Conservation (phyloP, 1,284 basidiomycete genomes). For the Trichosporon asahii region DNA sequence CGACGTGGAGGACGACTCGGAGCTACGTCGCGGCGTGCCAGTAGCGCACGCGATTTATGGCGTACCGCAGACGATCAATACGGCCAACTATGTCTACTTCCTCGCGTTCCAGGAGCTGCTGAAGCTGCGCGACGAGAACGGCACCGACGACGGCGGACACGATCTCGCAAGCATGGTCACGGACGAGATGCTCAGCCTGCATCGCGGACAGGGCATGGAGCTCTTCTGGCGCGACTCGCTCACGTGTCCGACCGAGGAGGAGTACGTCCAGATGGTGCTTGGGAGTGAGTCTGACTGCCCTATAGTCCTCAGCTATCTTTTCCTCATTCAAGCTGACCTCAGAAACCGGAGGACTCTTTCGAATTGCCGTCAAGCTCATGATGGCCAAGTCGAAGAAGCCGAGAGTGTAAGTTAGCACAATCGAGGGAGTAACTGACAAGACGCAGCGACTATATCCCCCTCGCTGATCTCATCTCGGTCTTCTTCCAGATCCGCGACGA, state of each 20-base stretch:
- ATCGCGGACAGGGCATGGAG: conserved; percentile 93
- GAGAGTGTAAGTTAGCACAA: conserved; percentile 57
- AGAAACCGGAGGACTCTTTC: conserved; percentile 94
- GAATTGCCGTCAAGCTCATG: conserved; percentile 93
- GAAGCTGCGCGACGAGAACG: conserved; percentile 54
- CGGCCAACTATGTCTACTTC: conserved; percentile 96
- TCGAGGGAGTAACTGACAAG: background rate
- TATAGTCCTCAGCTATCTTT: too few relatives aligned
- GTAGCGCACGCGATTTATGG: conserved; percentile 96
- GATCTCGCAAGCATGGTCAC: conserved; percentile 60
- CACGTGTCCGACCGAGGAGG: conserved; percentile 88
- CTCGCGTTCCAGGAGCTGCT: conserved; percentile 76
- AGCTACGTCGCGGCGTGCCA: conserved; percentile 78
- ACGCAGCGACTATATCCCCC: conserved; percentile 76
- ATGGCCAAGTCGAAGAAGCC: conserved; percentile 65
- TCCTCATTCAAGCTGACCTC: conserved; percentile 11
- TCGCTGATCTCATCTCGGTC: conserved; percentile 90
- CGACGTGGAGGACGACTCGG: conserved; percentile 95
- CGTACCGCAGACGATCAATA: conserved; percentile 93
- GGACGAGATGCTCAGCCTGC: conserved; percentile 83
- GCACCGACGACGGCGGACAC: conserved; percentile 27
- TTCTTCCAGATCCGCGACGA: conserved; percentile 97
- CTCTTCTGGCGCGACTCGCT: conserved; percentile 90
- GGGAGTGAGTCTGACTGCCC: conserved; percentile 65
- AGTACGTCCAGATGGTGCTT: conserved; percentile 94